Evolutionary conservation across 345 rosid genomes (phyloP).

Genomic region (Lumnitzera racemosa): DNA sequence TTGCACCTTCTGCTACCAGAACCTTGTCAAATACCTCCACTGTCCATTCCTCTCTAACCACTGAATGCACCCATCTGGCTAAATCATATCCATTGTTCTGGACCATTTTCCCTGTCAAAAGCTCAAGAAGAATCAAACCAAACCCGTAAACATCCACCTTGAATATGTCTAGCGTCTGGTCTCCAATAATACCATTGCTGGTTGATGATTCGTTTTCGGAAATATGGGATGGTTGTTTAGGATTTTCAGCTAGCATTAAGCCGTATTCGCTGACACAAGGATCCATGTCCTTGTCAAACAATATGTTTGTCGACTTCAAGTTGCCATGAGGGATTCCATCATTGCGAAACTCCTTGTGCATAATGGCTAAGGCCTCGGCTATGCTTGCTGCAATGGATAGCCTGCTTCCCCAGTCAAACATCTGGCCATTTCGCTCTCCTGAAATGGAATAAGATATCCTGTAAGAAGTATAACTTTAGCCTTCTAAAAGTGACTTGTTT

Average conservation of each 20-base stretch:
- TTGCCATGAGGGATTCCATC: conserved; percentile 55
- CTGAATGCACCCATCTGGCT: conserved; percentile 48
- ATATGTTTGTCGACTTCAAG: conserved; percentile 50
- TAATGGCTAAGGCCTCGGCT: conserved; percentile 34
- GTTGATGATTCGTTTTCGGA: conserved; percentile 3
- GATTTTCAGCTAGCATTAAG: conserved; percentile 26
- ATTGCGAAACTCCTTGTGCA: conserved; percentile 32
- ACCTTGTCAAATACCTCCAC: conserved; percentile 47
- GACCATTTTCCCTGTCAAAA: conserved; percentile 49
- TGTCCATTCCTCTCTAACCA: conserved; percentile 56
- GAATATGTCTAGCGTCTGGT: conserved; percentile 14
- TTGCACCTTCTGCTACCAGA: conserved; percentile 33
- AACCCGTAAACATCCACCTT: conserved; percentile 31
- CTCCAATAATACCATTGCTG: background rate
- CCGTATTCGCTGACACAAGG: conserved; percentile 57
- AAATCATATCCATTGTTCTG: conserved; percentile 34
- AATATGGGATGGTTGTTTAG: conserved; percentile 14
- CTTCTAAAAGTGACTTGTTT: background rate
- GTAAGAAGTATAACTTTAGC: no score
- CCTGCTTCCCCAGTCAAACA: conserved; percentile 47
- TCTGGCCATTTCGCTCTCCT: conserved; percentile 31
- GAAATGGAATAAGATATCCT: conserved; percentile 8
- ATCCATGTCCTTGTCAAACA: conserved; percentile 41
- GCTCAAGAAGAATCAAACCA: conserved; percentile 59
- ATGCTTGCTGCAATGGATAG: conserved; percentile 29